phyloP scores from a whole-genome alignment of 1,139 yeast genomes.

The Saccharomycopsis hybrid region DNA sequence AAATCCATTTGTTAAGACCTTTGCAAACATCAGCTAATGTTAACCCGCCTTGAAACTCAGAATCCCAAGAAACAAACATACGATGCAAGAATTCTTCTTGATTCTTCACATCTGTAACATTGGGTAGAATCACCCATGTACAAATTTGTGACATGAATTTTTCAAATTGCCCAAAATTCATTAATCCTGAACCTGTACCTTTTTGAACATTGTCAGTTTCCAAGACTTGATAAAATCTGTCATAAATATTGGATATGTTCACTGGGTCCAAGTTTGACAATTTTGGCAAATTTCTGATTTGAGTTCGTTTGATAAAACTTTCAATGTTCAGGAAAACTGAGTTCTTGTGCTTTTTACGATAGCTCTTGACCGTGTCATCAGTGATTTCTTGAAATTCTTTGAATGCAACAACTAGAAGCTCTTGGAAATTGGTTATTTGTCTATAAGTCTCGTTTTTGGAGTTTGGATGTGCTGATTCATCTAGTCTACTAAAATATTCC shows the following conservation, averaged over 20 bases:
- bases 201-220: slow-evolving; percentile 60
- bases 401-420: slow-evolving; percentile 83
- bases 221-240: slow-evolving; percentile 73
- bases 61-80: slow-evolving; percentile 68
- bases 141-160: slow-evolving; percentile 74
- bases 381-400: slow-evolving; percentile 80
- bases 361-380: slow-evolving; percentile 64
- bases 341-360: slow-evolving; percentile 66
- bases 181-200: slow-evolving; percentile 52
- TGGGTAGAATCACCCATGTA: slow-evolving; percentile 56
- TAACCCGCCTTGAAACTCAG: slow-evolving; percentile 46
- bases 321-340: slow-evolving; percentile 82
- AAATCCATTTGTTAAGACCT: slow-evolving; percentile 67
- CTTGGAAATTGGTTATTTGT: slow-evolving; percentile 80
- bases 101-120: slow-evolving; percentile 31
- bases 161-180: slow-evolving; percentile 69
- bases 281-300: slow-evolving; percentile 76
- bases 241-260: slow-evolving; percentile 69
- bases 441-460: slow-evolving; percentile 59
- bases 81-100: slow-evolving; percentile 52
- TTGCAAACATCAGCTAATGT: slow-evolving; percentile 62
- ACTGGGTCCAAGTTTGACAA: slow-evolving; percentile 52
- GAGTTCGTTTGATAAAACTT: slow-evolving; percentile 85
- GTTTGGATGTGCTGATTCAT: slow-evolving; percentile 74
- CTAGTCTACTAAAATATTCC: slow-evolving; percentile 71